Evolutionary conservation across 2,329 filamentous ascomycete genomes (phyloP), one percentile per base, ranked within the genome.

Genomic region (Fusarium neocosmosporiellum): DNA sequence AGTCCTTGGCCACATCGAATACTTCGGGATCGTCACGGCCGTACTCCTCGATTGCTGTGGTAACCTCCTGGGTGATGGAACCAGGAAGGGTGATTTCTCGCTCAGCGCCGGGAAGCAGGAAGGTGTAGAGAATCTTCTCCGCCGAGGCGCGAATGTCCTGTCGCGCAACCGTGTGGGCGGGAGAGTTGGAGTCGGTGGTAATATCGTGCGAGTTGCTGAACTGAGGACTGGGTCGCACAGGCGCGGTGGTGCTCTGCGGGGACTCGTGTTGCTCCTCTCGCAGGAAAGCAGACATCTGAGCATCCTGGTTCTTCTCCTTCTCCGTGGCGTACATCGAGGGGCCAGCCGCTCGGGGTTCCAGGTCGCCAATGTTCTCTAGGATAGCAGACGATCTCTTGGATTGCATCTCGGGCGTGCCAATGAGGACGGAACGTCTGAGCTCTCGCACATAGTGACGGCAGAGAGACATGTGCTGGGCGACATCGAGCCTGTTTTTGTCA

Each of bases 51-150:
- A 99, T 97, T 16, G 94, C 90, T 22, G 91, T 88, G 41, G 95
- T 97, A 67, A 98, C 95, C 27, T 95, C 92, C 63, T 93, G 89
- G 0, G 96, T 92, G 79, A 98, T 98, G 36, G 91, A 91, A 69
- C 95, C 93, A 0, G 96, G 96, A 7, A 99, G 89, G 54, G 95
- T 95, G 75, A 99, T 98, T 83, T 99, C 96, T 75, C 97, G 91
- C 84, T 99, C 96, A 0, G 96, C 94, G n/a, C 95, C 95, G 0
- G 95, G 95, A 2, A 99, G 90, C 7, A 99, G 87, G 80, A 96
- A 99, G 1, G 96, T 98, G 84, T 98, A 99, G n/a, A 99, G 88
- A 59, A 99, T 98, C 88, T 98, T 98, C 85, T 98, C 96, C 0
- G 97, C 97, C 4, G 94, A 98, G 11, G 95, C 93, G 65, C 95